Base-by-base conservation (phyloP, 2,329 filamentous ascomycete species). In the Aurifilum marmelostoma region DNA sequence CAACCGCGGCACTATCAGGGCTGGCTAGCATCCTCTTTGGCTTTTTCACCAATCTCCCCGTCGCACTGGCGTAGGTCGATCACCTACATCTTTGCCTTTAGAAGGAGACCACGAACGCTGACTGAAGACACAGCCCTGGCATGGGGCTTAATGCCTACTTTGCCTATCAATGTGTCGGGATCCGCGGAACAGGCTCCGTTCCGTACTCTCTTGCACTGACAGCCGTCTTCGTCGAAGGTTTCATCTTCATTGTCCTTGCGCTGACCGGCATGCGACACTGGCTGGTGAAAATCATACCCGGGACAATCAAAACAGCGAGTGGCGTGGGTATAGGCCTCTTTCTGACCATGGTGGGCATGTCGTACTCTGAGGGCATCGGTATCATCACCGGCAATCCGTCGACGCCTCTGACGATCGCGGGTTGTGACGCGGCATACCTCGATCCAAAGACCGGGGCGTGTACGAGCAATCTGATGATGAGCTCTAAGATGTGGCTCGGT, bases 331-430 rank as follows among this genome's bases (percentile, higher is more conserved):
- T 91, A 52, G 88, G 88, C 2, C 80, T 90, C 50, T 89, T 90
- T 72, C 80, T 91, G 32, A 89, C 88, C 0, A 84, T 89, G 71
- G 88, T 89, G 71, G 88, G 88, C 1, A 83, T 91, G 72, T 93
- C 92, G 0, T 96, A 96, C 77, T 90, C 89, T 29, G 89, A 92
- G 60, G 94, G 94, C 67, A 94, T 97, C 74, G 93, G 94, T 21
- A 85, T 92, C 41, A 89, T 97, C 71, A 93, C 91, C 0, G 93
- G 93, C 37, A 88, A 88, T 16, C 78, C 78, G 29, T 83, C 86
- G 1, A 94, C 92, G 0, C 93, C 94, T 0, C 83, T 96, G 39
- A 87, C 92, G 47, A 84, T 97, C 59, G 93, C 88, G 0, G 94
- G 93, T 4, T 97, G 93, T 74, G 84, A 87, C 0, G 75, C 83